Percentiles rank a stretch among this genome's conserved stretches.
Conservation (phyloP, 768 basidiomycete genomes). For the Lentinula sp. region DNA sequence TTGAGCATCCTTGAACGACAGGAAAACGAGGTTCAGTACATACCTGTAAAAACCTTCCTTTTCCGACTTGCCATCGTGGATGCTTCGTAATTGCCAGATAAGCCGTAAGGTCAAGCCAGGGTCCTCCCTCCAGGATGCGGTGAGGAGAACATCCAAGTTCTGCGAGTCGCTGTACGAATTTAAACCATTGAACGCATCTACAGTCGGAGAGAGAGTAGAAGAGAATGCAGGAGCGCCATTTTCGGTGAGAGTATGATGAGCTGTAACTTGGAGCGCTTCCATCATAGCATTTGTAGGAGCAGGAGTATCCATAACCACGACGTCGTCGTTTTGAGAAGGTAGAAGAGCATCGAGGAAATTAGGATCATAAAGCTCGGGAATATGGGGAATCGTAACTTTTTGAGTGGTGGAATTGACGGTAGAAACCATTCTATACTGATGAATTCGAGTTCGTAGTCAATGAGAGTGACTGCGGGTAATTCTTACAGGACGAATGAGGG, state of each 20-base stretch:
- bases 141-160: slow-evolving; percentile 29
- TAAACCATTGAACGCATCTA: slow-evolving; percentile 54
- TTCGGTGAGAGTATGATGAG: slow-evolving; percentile 39
- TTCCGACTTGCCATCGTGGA: slow-evolving; percentile 63
- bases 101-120: slow-evolving; percentile 51
- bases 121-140: slow-evolving; percentile 53
- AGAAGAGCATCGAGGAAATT: slow-evolving; percentile 53
- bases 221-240: slow-evolving; percentile 46
- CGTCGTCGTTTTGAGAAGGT: slow-evolving; percentile 13
- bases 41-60: slow-evolving; percentile 56
- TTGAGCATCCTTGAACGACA: background rate
- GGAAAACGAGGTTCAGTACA: slow-evolving; percentile 7
- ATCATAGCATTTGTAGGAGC: slow-evolving; percentile 44
- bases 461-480: background rate
- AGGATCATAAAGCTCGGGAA: slow-evolving; percentile 52
- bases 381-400: slow-evolving; percentile 43
- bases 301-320: background rate
- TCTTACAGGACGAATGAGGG: slow-evolving; percentile 1
- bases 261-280: slow-evolving; percentile 37
- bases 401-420: slow-evolving; percentile 22
- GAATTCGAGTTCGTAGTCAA: background rate
- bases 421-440: background rate
- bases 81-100: slow-evolving; percentile 65
- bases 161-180: slow-evolving; percentile 14
- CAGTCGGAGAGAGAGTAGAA: slow-evolving; percentile 43